Conservation (phyloP, 768 basidiomycete genomes). For the Podaxis mareebaensis region DNA sequence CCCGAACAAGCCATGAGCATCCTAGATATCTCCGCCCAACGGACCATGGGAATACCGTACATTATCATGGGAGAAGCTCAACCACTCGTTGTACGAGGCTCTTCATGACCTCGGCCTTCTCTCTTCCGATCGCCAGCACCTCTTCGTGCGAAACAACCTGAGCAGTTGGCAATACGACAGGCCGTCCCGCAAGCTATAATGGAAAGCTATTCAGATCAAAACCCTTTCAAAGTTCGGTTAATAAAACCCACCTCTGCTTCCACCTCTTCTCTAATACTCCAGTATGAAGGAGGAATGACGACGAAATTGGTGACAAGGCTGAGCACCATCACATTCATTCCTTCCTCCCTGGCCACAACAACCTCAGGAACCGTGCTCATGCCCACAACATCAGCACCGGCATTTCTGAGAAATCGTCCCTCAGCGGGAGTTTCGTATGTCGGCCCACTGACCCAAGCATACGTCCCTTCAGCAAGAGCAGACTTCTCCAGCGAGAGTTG, state of each 20-base stretch:
- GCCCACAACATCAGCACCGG: slow-evolving; percentile 88
- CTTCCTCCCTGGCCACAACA: slow-evolving; percentile 74
- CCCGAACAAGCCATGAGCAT: too few relatives aligned
- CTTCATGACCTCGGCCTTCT: slow-evolving; percentile 74
- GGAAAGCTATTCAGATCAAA: not conserved
- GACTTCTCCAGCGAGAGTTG: slow-evolving; percentile 50
- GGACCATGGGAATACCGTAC: not conserved
- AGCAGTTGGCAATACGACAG: slow-evolving; percentile 37
- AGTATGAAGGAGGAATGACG: slow-evolving; percentile 65
- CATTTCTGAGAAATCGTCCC: slow-evolving; percentile 69
- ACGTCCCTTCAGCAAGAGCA: slow-evolving; percentile 77
- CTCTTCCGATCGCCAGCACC: slow-evolving; percentile 63
- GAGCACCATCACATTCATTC: slow-evolving; percentile 73
- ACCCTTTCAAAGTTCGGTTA: not conserved
- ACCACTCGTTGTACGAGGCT: slow-evolving; percentile 68
- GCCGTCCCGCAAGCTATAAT: slow-evolving; percentile 60
- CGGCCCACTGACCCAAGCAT: slow-evolving; percentile 90
- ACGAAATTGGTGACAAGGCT: slow-evolving; percentile 88
- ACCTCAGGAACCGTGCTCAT: slow-evolving; percentile 96
- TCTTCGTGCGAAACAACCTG: slow-evolving; percentile 76
- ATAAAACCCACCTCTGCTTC: slow-evolving; percentile 63
- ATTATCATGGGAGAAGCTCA: slow-evolving; percentile 22
- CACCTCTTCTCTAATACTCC: slow-evolving; percentile 73
- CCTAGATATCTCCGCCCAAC: too few relatives aligned
- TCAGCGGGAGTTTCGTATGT: slow-evolving; percentile 91